Conservation (phyloP, 176 grass and related monocot species). For the Oryza glaberrima region DNA sequence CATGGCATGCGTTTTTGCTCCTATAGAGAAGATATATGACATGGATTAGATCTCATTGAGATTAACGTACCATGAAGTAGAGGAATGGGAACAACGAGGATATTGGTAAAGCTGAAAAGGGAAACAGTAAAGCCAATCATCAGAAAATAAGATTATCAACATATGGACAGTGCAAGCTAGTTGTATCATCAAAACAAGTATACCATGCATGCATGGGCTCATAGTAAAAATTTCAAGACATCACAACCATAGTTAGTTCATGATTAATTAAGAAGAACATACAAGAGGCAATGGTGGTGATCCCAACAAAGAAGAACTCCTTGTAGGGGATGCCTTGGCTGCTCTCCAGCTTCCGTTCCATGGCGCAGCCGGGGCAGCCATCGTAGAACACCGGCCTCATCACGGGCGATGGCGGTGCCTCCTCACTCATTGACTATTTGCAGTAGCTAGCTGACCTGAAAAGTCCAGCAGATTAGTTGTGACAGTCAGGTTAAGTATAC, state of each 20-base stretch:
- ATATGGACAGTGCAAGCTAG: not conserved
- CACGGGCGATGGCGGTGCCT: too few species aligned
- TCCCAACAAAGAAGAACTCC: constrained; percentile 49
- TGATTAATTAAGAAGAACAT: not conserved
- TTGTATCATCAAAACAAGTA: too few species aligned
- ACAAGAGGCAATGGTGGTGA: constrained; percentile 12
- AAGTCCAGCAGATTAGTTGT: not conserved
- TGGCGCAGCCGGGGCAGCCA: constrained; percentile 49
- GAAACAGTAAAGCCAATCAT: not conserved
- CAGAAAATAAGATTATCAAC: not conserved
- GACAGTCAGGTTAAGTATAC: not conserved
- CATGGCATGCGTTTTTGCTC: not conserved
- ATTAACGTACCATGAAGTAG: constrained; percentile 78
- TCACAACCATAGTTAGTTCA: not conserved
- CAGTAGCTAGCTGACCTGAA: not conserved
- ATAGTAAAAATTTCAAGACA: not conserved
- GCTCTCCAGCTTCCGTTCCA: constrained; percentile 39
- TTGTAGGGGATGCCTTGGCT: constrained; percentile 47
- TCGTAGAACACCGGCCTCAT: constrained; percentile 31
- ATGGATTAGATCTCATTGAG: not conserved
- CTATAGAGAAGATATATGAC: not conserved
- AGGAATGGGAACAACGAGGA: constrained; percentile 71
- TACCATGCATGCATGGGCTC: too few species aligned
- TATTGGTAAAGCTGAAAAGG: constrained; percentile 67
- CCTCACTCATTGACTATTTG: not conserved